Conservation (phyloP, 352 stramenopile species). For the Pythium aphanidermatum region DNA sequence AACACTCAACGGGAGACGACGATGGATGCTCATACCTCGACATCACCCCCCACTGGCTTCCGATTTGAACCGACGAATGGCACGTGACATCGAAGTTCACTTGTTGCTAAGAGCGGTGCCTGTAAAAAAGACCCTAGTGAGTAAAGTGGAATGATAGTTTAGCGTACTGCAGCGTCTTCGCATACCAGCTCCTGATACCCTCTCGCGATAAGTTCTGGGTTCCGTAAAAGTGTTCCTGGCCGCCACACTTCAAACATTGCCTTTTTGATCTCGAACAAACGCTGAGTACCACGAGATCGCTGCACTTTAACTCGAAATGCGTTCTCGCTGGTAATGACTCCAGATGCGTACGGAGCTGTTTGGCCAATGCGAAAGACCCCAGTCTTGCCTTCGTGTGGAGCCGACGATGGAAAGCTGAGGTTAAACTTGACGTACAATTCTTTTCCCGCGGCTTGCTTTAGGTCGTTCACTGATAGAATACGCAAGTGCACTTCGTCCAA, state of each 20-base stretch:
- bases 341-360: conserved; percentile 22
- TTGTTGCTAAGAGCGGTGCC: conserved; percentile 42
- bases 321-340: conserved; percentile 19
- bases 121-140: too few species aligned
- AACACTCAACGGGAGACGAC: too few species aligned
- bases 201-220: conserved; percentile 56
- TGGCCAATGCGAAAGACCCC: conserved; percentile 26
- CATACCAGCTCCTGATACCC: conserved; percentile 65
- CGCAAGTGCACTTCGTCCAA: conserved; percentile 45
- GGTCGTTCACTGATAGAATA: conserved; percentile 39
- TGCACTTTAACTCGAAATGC: conserved; percentile 44
- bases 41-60: conserved; percentile 53
- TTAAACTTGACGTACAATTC: conserved; percentile 71
- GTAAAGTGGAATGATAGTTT: too few species aligned
- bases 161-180: too few species aligned
- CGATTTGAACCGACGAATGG: conserved; percentile 66
- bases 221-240: conserved; percentile 48
- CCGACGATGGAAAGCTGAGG: conserved; percentile 53
- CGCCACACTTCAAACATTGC: conserved; percentile 73
- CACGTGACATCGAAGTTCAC: conserved; percentile 42
- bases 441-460: conserved; percentile 33
- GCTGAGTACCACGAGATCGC: conserved; percentile 54
- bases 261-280: conserved; percentile 82
- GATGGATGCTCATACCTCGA: conserved; percentile 45
- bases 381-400: conserved; percentile 59